A percentile compares a stretch with the other conserved stretches of the same genome.
Conservation (phyloP, 148 eudicot genomes). For the Fallopia convolvulus region DNA sequence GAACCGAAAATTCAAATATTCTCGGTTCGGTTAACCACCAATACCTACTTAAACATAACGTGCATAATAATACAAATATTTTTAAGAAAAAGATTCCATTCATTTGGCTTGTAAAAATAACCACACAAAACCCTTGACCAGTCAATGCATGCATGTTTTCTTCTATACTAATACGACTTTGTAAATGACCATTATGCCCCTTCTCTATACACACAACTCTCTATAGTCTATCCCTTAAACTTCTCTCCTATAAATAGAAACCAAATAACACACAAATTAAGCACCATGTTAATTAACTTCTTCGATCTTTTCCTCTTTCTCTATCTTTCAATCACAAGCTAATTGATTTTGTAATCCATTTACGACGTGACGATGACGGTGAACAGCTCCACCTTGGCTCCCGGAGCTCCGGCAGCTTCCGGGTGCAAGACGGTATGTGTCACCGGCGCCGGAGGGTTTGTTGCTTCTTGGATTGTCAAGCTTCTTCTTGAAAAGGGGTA, state of each 20-base stretch:
- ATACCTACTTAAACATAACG: too few relatives aligned
- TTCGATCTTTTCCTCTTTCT: neutral
- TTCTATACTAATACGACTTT: too few relatives aligned
- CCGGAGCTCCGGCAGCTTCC: constrained; percentile 22
- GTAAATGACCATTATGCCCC: too few relatives aligned
- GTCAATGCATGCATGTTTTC: neutral
- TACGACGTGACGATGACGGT: neutral
- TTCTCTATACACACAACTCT: too few relatives aligned
- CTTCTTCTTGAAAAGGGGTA: constrained; percentile 70
- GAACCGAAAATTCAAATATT: too few relatives aligned
- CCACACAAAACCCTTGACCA: neutral
- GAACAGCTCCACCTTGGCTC: neutral
- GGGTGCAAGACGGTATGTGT: constrained; percentile 60
- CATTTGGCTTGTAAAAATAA: too few relatives aligned
- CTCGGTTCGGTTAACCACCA: too few relatives aligned
- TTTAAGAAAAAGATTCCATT: neutral
- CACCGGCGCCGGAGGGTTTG: constrained; percentile 94
- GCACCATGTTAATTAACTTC: neutral
- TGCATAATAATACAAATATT: too few relatives aligned
- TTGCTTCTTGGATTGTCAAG: constrained; percentile 91
- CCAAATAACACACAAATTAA: too few relatives aligned
- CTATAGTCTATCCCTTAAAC: too few relatives aligned
- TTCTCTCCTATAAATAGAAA: too few relatives aligned
- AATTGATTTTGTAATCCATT: neutral
- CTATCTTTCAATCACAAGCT: neutral